phyloP scores from a whole-genome alignment of 1,139 yeast genomes.

The Pichia cactophila region DNA sequence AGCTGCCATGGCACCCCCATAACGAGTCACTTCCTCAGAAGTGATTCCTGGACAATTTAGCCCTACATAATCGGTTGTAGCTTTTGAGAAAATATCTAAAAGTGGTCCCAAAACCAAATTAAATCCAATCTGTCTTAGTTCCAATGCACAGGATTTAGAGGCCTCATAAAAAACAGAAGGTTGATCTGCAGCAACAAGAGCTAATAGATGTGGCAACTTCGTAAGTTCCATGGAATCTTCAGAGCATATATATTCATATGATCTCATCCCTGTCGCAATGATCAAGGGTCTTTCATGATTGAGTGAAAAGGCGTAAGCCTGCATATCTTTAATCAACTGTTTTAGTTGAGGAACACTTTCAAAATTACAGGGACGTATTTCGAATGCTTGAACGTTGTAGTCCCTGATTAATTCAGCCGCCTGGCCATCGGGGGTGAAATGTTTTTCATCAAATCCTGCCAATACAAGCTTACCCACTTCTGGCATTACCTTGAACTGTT shows the following conservation, averaged over 20 bases:
- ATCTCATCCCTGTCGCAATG: conserved; percentile 39
- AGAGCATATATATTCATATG: conserved; percentile 33
- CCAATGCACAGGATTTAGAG: conserved; percentile 49
- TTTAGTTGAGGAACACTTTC: conserved; percentile 45
- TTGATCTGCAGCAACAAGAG: conserved; percentile 51
- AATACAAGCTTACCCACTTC: conserved; percentile 38
- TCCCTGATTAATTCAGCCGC: conserved; percentile 48
- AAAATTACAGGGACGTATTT: conserved; percentile 50
- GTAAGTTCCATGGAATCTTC: conserved; percentile 28
- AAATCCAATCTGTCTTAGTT: conserved; percentile 48
- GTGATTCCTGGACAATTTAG: conserved; percentile 59
- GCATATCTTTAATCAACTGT: conserved; percentile 46
- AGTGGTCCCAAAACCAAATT: conserved; percentile 58
- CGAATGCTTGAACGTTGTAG: conserved; percentile 50
- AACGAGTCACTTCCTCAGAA: conserved; percentile 49
- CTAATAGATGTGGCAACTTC: conserved; percentile 63
- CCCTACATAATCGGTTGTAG: conserved; percentile 52
- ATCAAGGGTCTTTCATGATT: conserved; percentile 47
- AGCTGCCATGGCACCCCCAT: conserved; percentile 46
- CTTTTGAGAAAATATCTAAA: conserved; percentile 52
- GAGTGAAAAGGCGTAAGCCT: conserved; percentile 46
- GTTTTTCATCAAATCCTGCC: conserved; percentile 57
- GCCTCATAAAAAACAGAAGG: conserved; percentile 44
- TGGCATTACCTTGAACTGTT: conserved; percentile 3
- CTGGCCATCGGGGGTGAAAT: conserved; percentile 41